phyloP scores from a whole-genome alignment of 108 stramenopile genomes.

The Mediolabrus comicus region DNA sequence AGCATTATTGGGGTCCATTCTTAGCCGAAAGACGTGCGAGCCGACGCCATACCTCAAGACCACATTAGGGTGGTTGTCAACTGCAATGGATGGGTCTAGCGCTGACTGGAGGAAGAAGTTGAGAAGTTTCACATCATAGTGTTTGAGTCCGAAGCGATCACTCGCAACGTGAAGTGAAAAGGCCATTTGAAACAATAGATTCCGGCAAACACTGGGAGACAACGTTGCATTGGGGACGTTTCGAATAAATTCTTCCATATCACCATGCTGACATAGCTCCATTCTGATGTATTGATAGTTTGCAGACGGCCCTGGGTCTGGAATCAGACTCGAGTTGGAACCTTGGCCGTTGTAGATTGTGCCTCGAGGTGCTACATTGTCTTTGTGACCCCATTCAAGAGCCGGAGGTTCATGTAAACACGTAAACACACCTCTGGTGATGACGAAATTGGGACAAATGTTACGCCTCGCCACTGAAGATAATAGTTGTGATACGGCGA shows the following conservation, averaged over 20 bases:
- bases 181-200: conserved; percentile 92
- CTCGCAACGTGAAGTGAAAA: conserved; percentile 88
- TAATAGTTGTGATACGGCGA: conserved; percentile 83
- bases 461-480: conserved; percentile 81
- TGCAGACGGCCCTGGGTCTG: conserved; percentile 21
- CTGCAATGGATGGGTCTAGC: conserved; percentile 19
- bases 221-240: conserved; percentile 54
- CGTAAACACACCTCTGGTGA: conserved; percentile 79
- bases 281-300: conserved; percentile 95
- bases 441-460: conserved; percentile 92
- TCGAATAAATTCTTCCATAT: conserved; percentile 90
- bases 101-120: conserved; percentile 88
- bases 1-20: conserved; percentile 52
- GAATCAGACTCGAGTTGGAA: background rate
- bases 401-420: conserved; percentile 63
- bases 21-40: conserved; percentile 65
- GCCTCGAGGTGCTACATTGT: conserved; percentile 62
- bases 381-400: conserved; percentile 64
- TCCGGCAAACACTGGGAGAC: conserved; percentile 44
- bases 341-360: conserved; percentile 28
- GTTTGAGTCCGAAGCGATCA: conserved; percentile 84
- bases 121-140: conserved; percentile 98
- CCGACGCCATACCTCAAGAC: conserved; percentile 86
- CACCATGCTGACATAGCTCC: conserved; percentile 94
- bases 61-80: conserved; percentile 39